A percentile compares a stretch with the other conserved stretches of the same genome.
Evolutionary conservation across 1,284 basidiomycete genomes (phyloP).

Genomic region (Tetrapyrgos nigripes): DNA sequence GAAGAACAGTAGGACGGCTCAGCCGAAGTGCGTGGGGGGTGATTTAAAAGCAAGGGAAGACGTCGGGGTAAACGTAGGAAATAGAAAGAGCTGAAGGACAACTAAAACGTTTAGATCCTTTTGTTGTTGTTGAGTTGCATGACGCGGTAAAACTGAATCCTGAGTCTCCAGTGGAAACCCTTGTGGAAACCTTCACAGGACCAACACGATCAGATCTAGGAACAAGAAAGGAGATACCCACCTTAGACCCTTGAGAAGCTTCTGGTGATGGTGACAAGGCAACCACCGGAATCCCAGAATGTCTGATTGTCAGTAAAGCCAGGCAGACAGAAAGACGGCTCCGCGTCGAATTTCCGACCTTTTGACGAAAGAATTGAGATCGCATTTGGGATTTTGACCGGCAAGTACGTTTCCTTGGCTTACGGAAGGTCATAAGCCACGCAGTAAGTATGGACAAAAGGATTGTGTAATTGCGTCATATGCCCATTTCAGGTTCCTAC

Average conservation of each 20-base stretch:
- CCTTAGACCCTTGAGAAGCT: background rate
- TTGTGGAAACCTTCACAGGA: conserved; percentile 9
- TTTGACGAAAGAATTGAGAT: too few species aligned
- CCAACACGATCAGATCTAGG: conserved; percentile 28
- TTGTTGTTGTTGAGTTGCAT: conserved; percentile 11
- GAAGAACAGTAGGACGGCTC: conserved; percentile 1
- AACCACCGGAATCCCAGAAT: background rate
- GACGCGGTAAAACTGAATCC: conserved; percentile 8
- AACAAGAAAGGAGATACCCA: conserved; percentile 18
- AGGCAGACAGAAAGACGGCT: too few species aligned
- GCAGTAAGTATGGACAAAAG: too few species aligned
- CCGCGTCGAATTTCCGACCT: too few species aligned
- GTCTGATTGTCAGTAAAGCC: background rate
- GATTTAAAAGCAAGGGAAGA: background rate
- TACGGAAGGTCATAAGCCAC: too few species aligned
- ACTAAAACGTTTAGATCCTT: conserved; percentile 2
- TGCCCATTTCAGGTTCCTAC: too few species aligned
- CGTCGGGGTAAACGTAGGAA: background rate
- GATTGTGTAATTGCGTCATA: too few species aligned
- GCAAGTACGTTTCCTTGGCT: too few species aligned
- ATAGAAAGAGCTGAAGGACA: conserved; percentile 11
- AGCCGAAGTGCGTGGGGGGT: conserved; percentile 2
- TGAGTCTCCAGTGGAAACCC: conserved; percentile 15
- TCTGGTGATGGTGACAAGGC: background rate
- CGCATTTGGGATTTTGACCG: too few species aligned